phyloP scores from a whole-genome alignment of 73 alveolate genomes.

The Stentor coeruleus region DNA sequence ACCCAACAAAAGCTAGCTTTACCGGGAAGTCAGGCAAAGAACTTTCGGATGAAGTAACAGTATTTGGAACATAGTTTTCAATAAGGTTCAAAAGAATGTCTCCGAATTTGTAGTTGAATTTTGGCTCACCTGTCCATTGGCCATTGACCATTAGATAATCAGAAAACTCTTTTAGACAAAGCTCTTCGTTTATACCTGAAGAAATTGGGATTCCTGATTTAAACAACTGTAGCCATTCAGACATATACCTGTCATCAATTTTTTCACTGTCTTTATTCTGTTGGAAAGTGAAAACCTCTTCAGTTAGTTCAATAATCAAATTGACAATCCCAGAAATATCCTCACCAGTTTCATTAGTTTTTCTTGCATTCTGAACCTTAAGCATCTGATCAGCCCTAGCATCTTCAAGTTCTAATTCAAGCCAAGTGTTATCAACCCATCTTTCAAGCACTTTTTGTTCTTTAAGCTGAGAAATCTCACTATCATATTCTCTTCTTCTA shows the following conservation, averaged over 20 bases:
- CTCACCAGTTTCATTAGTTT: slow-evolving; percentile 64
- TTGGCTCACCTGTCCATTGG: slow-evolving; percentile 53
- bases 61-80: slow-evolving; percentile 25
- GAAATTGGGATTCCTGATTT: slow-evolving; percentile 46
- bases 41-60: not conserved
- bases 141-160: slow-evolving; percentile 67
- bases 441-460: slow-evolving; percentile 69
- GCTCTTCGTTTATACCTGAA: slow-evolving; percentile 39
- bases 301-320: slow-evolving; percentile 86
- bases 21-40: slow-evolving; percentile 48
- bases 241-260: slow-evolving; percentile 78
- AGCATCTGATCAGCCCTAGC: not conserved
- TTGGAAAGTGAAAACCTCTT: slow-evolving; percentile 82
- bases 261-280: slow-evolving; percentile 86
- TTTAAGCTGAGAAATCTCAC: slow-evolving; percentile 48
- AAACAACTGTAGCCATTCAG: slow-evolving; percentile 90
- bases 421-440: slow-evolving; percentile 44
- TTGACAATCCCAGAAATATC: slow-evolving; percentile 66
- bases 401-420: slow-evolving; percentile 25
- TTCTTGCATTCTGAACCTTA: slow-evolving; percentile 36
- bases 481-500: slow-evolving; percentile 79
- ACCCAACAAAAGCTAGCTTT: slow-evolving; percentile 84
- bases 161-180: slow-evolving; percentile 54
- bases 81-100: slow-evolving; percentile 32
- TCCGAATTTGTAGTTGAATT: slow-evolving; percentile 38